A percentile compares a stretch with the other conserved stretches of the same genome.
phyloP scores from a whole-genome alignment of 2,329 filamentous ascomycete species.

The Phialemoniopsis sp. region DNA sequence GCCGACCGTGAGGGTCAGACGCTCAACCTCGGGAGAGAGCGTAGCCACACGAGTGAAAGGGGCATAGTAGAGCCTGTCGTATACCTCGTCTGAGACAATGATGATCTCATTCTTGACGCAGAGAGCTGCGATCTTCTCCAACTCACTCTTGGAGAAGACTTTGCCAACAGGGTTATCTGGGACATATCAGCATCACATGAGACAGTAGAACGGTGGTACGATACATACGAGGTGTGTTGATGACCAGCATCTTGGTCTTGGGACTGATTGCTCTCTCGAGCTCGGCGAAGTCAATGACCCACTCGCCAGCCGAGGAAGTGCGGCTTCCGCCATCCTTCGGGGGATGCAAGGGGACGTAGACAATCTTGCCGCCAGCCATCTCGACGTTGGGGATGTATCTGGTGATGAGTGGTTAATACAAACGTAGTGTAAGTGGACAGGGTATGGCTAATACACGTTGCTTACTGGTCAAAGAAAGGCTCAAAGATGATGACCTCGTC shows the following conservation, averaged over 20 bases:
- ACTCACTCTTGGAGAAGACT: constrained; percentile 80
- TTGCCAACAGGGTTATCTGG: constrained; percentile 94
- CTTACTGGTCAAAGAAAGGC: constrained; percentile 92
- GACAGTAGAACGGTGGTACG: not conserved
- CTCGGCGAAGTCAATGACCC: constrained; percentile 81
- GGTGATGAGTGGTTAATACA: not conserved
- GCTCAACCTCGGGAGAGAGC: constrained; percentile 83
- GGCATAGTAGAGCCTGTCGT: constrained; percentile 91
- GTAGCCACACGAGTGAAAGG: constrained; percentile 93
- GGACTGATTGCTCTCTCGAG: constrained; percentile 77
- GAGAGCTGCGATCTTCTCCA: constrained; percentile 79
- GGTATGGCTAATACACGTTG: not conserved
- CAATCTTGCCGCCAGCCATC: constrained; percentile 92
- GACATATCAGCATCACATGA: constrained; percentile 3
- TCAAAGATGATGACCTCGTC: constrained; percentile 98
- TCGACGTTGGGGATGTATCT: constrained; percentile 96
- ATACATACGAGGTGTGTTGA: constrained; percentile 63
- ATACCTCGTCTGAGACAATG: constrained; percentile 89
- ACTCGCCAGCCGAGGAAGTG: constrained; percentile 83
- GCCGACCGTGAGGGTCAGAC: constrained; percentile 86
- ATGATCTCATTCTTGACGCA: constrained; percentile 92
- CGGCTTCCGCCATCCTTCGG: constrained; percentile 73
- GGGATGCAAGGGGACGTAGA: constrained; percentile 92
- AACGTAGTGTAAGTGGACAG: too few relatives aligned
- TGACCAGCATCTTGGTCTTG: constrained; percentile 92